Evolutionary conservation across 139 green algal genomes (phyloP).

Genomic region (Chlamydomonas asymmetrica): DNA sequence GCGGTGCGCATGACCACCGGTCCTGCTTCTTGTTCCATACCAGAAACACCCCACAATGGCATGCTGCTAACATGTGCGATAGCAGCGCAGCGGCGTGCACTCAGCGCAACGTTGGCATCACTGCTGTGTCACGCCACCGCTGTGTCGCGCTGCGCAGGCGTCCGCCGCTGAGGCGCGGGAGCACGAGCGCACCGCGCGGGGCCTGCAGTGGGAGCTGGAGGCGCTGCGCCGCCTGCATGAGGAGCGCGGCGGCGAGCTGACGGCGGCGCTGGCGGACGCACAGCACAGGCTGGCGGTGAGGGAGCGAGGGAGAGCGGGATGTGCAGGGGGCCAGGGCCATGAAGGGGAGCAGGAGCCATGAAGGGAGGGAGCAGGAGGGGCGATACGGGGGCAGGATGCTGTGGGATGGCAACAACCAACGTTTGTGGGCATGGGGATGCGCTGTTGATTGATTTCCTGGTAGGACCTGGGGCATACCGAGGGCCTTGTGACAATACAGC

Average conservation of each 20-base stretch:
- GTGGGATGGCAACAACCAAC: background rate
- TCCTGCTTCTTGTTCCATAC: background rate
- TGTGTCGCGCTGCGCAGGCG: slow-evolving; percentile 18
- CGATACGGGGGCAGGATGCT: background rate
- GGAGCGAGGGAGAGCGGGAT: background rate
- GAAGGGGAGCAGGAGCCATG: slow-evolving; percentile 3
- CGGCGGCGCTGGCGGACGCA: slow-evolving; percentile 14
- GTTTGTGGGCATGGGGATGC: too few relatives aligned
- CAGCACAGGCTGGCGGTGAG: slow-evolving; percentile 27
- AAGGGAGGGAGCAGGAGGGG: background rate
- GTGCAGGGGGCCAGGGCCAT: slow-evolving; percentile 1
- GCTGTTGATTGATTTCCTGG: background rate
- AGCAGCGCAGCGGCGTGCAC: background rate
- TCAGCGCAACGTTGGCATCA: background rate
- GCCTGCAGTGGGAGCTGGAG: slow-evolving; percentile 35
- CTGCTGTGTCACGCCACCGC: background rate
- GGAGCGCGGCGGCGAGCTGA: slow-evolving; percentile 7
- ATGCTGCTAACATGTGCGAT: background rate
- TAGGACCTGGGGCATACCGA: background rate
- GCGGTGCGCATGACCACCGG: background rate
- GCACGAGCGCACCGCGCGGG: slow-evolving; percentile 29
- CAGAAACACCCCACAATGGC: slow-evolving; percentile 20
- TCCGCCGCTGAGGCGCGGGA: slow-evolving; percentile 19
- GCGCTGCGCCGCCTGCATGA: slow-evolving; percentile 24
- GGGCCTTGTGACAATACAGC: slow-evolving; percentile 1